Conservation (phyloP, 2,329 filamentous ascomycete species). For the Cercospora sp. region DNA sequence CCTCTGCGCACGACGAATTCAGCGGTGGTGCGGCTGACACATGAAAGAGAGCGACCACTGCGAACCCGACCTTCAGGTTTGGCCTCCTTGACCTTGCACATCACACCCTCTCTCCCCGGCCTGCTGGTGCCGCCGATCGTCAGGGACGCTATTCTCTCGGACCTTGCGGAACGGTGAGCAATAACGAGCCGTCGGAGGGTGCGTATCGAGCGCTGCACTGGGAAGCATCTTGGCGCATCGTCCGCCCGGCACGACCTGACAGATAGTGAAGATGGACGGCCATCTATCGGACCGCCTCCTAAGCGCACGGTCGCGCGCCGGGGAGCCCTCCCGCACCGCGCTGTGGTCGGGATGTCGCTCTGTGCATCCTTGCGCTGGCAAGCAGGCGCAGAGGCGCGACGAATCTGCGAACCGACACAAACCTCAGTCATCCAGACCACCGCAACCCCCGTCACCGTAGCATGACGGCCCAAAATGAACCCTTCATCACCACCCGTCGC, state of each 20-base stretch:
- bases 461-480: constrained; percentile 10
- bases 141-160: neutral
- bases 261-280: neutral
- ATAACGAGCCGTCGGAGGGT: too few species aligned
- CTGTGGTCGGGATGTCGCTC: neutral
- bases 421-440: neutral
- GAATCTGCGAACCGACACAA: neutral
- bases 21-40: neutral
- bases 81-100: neutral
- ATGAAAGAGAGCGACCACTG: neutral
- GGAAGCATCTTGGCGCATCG: too few species aligned
- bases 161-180: neutral
- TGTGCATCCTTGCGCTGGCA: neutral
- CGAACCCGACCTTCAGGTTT: neutral
- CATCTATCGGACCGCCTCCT: neutral
- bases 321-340: neutral
- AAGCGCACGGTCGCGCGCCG: neutral
- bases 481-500: constrained; percentile 8
- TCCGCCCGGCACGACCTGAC: neutral
- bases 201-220: too few species aligned
- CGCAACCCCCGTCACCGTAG: neutral
- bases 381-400: neutral
- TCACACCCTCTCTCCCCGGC: neutral
- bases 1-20: neutral
- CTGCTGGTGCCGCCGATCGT: neutral